These are phyloP conservation scores for Chlorophyllum brunneum DNA, from an alignment of 768 basidiomycete genomes.

Conservation along the genomic window DNA sequence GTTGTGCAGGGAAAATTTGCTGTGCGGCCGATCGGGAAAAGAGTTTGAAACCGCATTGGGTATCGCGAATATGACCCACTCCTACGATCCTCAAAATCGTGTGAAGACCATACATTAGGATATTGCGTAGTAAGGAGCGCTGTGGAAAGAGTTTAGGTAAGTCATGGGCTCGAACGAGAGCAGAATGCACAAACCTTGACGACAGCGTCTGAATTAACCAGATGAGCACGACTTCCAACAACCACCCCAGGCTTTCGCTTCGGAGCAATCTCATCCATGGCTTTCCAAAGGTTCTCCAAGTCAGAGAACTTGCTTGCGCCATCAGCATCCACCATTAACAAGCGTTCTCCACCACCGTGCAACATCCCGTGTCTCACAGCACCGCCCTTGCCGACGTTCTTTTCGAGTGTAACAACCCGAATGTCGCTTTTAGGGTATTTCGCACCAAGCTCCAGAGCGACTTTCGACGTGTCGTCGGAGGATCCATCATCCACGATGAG, in stretches of 20 bases:
- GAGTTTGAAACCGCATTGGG: conserved; percentile 97
- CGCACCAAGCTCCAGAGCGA: conserved; percentile 62
- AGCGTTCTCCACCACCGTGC: conserved; percentile 67
- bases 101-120: conserved; percentile 94
- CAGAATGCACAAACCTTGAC: conserved; percentile 65
- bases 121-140: conserved; percentile 85
- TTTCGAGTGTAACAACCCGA: conserved; percentile 70
- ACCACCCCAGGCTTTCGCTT: conserved; percentile 55
- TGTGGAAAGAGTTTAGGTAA: conserved; percentile 25
- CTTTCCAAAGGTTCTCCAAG: conserved; percentile 71
- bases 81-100: conserved; percentile 85
- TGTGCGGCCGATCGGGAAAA: conserved; percentile 81
- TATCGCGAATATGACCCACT: conserved; percentile 87
- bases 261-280: conserved; percentile 61
- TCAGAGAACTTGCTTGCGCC: conserved; percentile 89
- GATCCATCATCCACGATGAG: conserved; percentile 92
- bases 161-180: neutral
- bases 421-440: conserved; percentile 58
- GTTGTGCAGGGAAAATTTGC: conserved; percentile 82
- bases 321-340: conserved; percentile 94
- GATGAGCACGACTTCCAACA: conserved; percentile 89
- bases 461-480: conserved; percentile 63
- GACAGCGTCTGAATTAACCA: conserved; percentile 89
- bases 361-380: conserved; percentile 92
- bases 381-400: conserved; percentile 90